Base-by-base conservation (phyloP, 2,329 filamentous ascomycete species). In the Fusarium bactridioides region DNA sequence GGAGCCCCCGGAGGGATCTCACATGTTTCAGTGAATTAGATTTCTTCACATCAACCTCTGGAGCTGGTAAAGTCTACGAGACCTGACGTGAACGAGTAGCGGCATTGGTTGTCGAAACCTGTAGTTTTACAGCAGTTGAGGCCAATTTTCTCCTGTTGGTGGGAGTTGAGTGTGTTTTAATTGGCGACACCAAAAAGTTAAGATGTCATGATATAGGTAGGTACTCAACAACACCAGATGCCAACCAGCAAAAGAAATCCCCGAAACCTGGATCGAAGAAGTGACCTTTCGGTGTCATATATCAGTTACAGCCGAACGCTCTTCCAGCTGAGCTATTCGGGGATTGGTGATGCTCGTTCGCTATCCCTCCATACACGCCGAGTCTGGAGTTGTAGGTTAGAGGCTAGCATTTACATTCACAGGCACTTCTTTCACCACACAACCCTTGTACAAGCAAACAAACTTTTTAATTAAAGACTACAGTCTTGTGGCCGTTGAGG, bases 401-500 rank as follows among this genome's bases (percentile, higher is more conserved):
- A 18, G n/a, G 23, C 41, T 4, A 18, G 4, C 43, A 19, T 43
- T 43, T 5, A 10, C 40, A 43, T 23, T 23, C n/a, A 43, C 13
- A 23, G 16, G 40, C n/a, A 23, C 38, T n/a, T n/a, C 13, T 23
- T 23, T 10, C 7, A 41, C 13, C 5, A 41, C 21, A 10, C 31
- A 21, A 21, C 15, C 7, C 15, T 25, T 18, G 5, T 25, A 23
- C 15, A 43, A 25, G 41, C 10, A 33, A 50, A 13, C 21, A 31
- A 51, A 37, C 41, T 51, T 59, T 64, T 68, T 61, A 78, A 63
- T 84, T 85, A 82, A 95, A 94, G 5, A 95, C 93, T 31, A 95
- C 92, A 37, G 93, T 95, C 87, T 94, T 95, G 73, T 87, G 86
- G 21, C 92, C 92, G 79, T 95, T 95, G 73, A 95, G 83, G 78